Percentiles rank a stretch among this genome's conserved stretches.
phyloP scores from a whole-genome alignment of 192 early-diverging fungal genomes.

The Cetraspora pellucida region DNA sequence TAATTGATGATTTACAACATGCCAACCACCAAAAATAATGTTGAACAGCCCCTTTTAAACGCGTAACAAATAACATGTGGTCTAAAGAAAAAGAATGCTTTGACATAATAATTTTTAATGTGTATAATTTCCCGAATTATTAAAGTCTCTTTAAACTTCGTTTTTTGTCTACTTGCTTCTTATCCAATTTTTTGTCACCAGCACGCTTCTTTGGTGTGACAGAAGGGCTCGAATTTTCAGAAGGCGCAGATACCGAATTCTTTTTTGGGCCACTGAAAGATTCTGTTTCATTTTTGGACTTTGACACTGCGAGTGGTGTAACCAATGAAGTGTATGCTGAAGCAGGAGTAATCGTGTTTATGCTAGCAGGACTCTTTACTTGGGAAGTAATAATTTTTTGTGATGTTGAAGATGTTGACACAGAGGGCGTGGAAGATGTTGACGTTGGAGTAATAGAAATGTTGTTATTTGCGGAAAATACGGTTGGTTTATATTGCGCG shows the following conservation, averaged over 20 bases:
- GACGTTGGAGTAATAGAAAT: neutral
- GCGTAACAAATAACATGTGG: constrained; percentile 44
- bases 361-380: neutral
- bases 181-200: constrained; percentile 32
- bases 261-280: constrained; percentile 7
- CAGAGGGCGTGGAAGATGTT: neutral
- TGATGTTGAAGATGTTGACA: constrained; percentile 7
- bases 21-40: no score
- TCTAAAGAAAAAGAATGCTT: constrained; percentile 68
- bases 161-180: constrained; percentile 34
- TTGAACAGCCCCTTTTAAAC: no score
- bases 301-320: constrained; percentile 17
- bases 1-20: no score
- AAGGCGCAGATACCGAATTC: neutral
- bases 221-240: constrained; percentile 1
- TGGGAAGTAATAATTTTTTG: constrained; percentile 18
- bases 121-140: neutral
- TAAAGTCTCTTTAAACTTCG: constrained; percentile 34
- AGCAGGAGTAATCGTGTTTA: neutral
- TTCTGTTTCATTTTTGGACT: constrained; percentile 26
- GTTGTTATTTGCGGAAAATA: constrained; percentile 22
- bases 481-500: constrained; percentile 43
- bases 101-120: neutral
- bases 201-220: constrained; percentile 32
- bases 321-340: neutral